Evolutionary conservation across 2,329 filamentous ascomycete species (phyloP), one percentile per base, ranked within the genome.

Genomic region (Thelonectria blattea): DNA sequence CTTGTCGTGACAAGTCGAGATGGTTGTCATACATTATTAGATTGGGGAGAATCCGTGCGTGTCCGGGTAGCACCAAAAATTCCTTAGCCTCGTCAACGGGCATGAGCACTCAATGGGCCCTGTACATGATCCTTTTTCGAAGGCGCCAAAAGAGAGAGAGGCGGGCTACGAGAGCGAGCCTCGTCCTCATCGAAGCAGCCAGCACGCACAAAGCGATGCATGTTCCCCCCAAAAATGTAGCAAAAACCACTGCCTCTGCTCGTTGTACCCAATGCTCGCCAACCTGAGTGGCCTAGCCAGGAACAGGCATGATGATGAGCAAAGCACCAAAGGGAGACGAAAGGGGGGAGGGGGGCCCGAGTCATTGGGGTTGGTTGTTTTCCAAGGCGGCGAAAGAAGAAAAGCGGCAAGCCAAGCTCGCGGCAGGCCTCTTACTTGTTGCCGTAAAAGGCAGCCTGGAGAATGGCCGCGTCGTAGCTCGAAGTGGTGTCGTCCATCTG

Each of bases 401-500:
- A 34, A 39, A 41, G 22, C 11, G 32, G n/a, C 14, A 43, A 54
- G 15, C 45, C 27, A 37, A 47, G 17, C 24, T 48, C 41, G 17
- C 11, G 30, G 45, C 37, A 24, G 32, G 9, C 43, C 18, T 27
- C 41, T 54, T 71, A 71, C 65, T 66, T 70, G 56, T 68, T 71
- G 20, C 70, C 69, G 39, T 72, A 68, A 47, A 74, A 72, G 2
- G 75, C 75, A 8, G 72, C 69, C 48, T 75, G 68, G 15, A 78
- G 67, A 50, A 77, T 73, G 3, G 75, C 71, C 11, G 74, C 72
- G 53, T 78, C 71, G 41, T 77, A 78, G 50, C 58, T 74, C 32
- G 72, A 71, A 7, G 75, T 72, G 2, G 73, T 73, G 49, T 72
- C 67, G 20, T 78, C 72, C 55, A 74, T 71, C 49, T 73, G 73